These are phyloP conservation scores for Xerophyta viscosa DNA, from an alignment of 106 monocot species.

Conservation along the genomic window DNA sequence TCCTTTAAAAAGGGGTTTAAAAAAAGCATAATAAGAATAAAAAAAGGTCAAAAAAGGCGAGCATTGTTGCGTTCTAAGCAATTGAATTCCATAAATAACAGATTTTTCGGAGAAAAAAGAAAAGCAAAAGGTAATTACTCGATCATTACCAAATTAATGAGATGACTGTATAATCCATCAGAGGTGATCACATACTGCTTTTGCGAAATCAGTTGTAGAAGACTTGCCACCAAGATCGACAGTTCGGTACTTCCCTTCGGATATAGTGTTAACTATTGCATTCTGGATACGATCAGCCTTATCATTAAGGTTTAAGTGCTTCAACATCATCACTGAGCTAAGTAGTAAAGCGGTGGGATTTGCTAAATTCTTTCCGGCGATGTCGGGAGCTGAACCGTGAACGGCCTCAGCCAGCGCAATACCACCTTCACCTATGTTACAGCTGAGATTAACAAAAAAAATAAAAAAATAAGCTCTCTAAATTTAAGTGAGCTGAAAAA, in stretches of 20 bases:
- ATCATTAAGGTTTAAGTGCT: slow-evolving; percentile 59
- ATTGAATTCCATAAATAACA: no score
- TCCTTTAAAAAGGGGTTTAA: no score
- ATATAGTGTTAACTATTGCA: slow-evolving; percentile 67
- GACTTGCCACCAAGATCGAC: slow-evolving; percentile 66
- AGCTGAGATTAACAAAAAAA: slow-evolving; percentile 26
- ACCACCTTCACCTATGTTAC: slow-evolving; percentile 94
- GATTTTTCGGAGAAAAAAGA: no score
- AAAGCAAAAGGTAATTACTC: no score
- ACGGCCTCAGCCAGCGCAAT: slow-evolving; percentile 91
- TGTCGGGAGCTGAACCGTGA: slow-evolving; percentile 96
- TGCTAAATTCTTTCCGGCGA: slow-evolving; percentile 94
- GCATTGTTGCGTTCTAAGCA: no score
- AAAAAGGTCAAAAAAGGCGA: no score
- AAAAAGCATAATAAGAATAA: no score
- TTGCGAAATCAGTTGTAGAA: slow-evolving; percentile 51
- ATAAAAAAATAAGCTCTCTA: no score
- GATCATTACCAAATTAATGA: no score
- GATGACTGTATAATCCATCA: no score
- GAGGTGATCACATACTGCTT: slow-evolving; percentile 46
- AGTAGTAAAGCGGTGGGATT: slow-evolving; percentile 81
- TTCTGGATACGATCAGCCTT: slow-evolving; percentile 72
- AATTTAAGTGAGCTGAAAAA: background rate
- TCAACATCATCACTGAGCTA: slow-evolving; percentile 77
- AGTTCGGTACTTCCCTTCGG: slow-evolving; percentile 70